Evolutionary conservation across 768 basidiomycete species (phyloP), one percentile per base, ranked within the genome.

Genomic region (Russula ochroleuca): DNA sequence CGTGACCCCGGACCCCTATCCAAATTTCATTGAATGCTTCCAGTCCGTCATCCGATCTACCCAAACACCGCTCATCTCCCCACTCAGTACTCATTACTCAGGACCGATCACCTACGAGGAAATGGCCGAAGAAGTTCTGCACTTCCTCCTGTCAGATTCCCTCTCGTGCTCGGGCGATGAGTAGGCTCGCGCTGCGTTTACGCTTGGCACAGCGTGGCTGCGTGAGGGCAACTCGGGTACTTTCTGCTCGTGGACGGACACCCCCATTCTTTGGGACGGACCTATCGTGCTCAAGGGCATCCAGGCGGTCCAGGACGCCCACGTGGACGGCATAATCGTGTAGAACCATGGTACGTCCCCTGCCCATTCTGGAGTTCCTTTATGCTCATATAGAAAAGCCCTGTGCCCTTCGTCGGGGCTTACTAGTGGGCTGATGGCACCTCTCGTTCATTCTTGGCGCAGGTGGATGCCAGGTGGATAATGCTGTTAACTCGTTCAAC

Each of bases 391-490:
- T 28, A 28, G 28, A 28, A 28, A n/a, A n/a, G n/a, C 45, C 21
- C 45, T 47, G 10, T 21, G 11, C 45, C 45, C 45, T 47, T 11
- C 35, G 9, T 47, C 28, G 28, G 28, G 28, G 28, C 28, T 28
- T 5, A 28, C 5, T n/a, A n/a, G 45, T 15, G 38, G 28, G 1
- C 55, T 54, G 7, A 55, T 25, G 15, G 4, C 8, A 21, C 38
- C 10, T 43, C 13, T 31, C 35, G 7, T n/a, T 48, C 17, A n/a
- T 28, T 17, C 14, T n/a, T 28, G 9, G 48, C 10, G 31, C 9
- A 88, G 87, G 88, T 37, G 87, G 86, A 5, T 81, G 88, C 23
- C 87, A 90, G 70, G 76, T 90, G 7, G 92, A 95, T 71, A 91
- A 92, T 5, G 86, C 86, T 3, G 83, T 92, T 23, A 82, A 85